Evolutionary conservation across 2,329 filamentous ascomycete species (phyloP), one percentile per base, ranked within the genome.

Genomic region (Trichoderma harzianum): DNA sequence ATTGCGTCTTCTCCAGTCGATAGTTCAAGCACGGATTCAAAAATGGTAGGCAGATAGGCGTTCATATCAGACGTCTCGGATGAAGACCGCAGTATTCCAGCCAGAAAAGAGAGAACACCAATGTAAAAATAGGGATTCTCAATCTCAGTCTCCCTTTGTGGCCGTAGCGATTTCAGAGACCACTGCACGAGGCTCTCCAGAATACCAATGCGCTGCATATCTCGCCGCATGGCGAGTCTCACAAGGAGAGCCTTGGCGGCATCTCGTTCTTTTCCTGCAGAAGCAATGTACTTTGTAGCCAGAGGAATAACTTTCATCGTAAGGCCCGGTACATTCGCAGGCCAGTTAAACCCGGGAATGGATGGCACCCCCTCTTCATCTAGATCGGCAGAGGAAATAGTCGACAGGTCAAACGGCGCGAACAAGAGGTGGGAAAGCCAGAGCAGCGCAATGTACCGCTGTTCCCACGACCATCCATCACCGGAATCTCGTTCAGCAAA

Each of bases 341-440:
- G 88, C 81, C 92, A 87, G 10, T 80, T 77, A 21, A 93, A 82
- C 1, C 85, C 86, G 0, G 82, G 77, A 1, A 89, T 82, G 3
- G 74, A 75, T 0, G 83, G 82, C 5, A 83, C 77, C 21, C 82
- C 81, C 3, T 83, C 79, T 71, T 87, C 83, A 36, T 87, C 85
- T 21, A 84, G 80, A 34, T 86, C 85, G 1, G 84, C 81, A 2
- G 88, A 89, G 1, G 95, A 98, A 73, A 99, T 95, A 2, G 93
- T 94, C 2, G 91, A 88, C 67, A 99, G 84, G 77, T 98, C 95
- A 81, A 99, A 99, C 0, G 96, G 96, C 1, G 94, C 94, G 36
- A 95, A 86, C 72, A 95, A 85, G 18, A 96, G 84, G 81, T 96
- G 92, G 1, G 92, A 93, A 34, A 95, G 87, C 96, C 96, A 99